phyloP scores from a whole-genome alignment of 148 eudicot genomes.

The Dianthus caryophyllus region DNA sequence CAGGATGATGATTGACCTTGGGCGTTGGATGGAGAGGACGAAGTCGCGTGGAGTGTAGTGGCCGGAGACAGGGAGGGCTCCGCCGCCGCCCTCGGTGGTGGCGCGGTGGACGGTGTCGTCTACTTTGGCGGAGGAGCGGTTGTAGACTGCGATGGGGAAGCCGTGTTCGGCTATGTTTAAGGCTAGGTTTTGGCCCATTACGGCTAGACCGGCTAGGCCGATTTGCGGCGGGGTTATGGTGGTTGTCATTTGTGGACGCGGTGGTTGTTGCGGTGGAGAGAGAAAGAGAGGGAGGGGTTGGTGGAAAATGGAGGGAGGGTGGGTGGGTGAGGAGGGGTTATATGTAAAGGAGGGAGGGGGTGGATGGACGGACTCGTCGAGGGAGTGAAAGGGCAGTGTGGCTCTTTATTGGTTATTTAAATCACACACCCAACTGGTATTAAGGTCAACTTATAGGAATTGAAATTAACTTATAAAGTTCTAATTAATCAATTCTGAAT shows the following conservation, averaged over 20 bases:
- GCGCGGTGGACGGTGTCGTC: conserved; percentile 71
- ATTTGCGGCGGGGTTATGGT: conserved; percentile 47
- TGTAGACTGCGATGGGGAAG: conserved; percentile 86
- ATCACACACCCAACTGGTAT: too few relatives aligned
- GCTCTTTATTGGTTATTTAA: too few relatives aligned
- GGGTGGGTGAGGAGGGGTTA: background rate
- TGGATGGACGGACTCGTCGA: conserved; percentile 55
- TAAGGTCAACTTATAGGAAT: too few relatives aligned
- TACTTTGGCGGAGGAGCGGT: conserved; percentile 54
- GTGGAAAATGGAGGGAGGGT: conserved; percentile 1
- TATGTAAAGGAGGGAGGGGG: background rate
- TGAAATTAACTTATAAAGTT: too few relatives aligned
- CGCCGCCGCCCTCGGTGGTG: conserved; percentile 57
- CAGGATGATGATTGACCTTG: conserved; percentile 72
- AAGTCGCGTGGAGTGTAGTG: conserved; percentile 60
- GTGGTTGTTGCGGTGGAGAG: background rate
- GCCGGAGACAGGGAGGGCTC: conserved; percentile 49
- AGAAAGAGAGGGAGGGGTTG: conserved; percentile 1
- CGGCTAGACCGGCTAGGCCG: conserved; percentile 79
- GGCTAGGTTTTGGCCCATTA: conserved; percentile 92
- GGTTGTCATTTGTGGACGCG: conserved; percentile 30
- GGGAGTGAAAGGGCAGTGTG: conserved; percentile 47
- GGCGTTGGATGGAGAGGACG: conserved; percentile 56
- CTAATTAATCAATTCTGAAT: too few relatives aligned
- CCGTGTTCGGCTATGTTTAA: conserved; percentile 80